Evolutionary conservation across 305 asterid genomes (phyloP).

Genomic region (Striga hermonthica): DNA sequence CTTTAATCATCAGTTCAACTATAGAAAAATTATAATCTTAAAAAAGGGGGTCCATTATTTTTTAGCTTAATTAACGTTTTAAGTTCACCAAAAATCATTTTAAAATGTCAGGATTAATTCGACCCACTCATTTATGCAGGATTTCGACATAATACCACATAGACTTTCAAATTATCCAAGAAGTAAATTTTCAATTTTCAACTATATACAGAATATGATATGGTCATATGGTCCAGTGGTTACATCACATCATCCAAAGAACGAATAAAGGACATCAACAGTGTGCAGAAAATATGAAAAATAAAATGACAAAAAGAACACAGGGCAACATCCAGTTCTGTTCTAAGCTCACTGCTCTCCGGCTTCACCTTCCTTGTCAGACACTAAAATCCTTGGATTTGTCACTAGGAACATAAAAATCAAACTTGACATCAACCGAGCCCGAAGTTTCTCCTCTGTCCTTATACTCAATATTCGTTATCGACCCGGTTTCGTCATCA

Average conservation of each 20-base stretch:
- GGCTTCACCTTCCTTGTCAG: constrained; percentile 32
- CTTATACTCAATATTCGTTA: constrained; percentile 66
- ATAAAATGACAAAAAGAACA: not conserved
- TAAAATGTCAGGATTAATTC: too few species aligned
- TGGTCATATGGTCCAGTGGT: constrained; percentile 24
- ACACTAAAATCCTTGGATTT: constrained; percentile 39
- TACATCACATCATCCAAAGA: constrained; percentile 23
- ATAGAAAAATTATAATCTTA: too few species aligned
- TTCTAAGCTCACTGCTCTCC: constrained; percentile 10
- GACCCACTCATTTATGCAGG: too few species aligned
- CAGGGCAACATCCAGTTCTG: constrained; percentile 15
- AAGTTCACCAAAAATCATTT: too few species aligned
- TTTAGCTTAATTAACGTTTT: too few species aligned
- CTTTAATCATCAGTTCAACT: too few species aligned
- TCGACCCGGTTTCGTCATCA: constrained; percentile 69
- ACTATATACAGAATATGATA: constrained; percentile 35
- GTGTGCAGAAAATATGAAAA: too few species aligned
- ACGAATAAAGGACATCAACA: not conserved
- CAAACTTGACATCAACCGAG: constrained; percentile 88
- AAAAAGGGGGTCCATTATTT: too few species aligned
- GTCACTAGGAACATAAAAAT: constrained; percentile 68
- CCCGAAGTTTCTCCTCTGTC: constrained; percentile 77
- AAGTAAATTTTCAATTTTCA: not conserved
- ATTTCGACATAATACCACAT: too few species aligned
- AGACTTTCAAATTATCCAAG: too few species aligned